Base-by-base conservation (phyloP, 2,329 filamentous ascomycete genomes). In the Alternaria novae-zelandiae region DNA sequence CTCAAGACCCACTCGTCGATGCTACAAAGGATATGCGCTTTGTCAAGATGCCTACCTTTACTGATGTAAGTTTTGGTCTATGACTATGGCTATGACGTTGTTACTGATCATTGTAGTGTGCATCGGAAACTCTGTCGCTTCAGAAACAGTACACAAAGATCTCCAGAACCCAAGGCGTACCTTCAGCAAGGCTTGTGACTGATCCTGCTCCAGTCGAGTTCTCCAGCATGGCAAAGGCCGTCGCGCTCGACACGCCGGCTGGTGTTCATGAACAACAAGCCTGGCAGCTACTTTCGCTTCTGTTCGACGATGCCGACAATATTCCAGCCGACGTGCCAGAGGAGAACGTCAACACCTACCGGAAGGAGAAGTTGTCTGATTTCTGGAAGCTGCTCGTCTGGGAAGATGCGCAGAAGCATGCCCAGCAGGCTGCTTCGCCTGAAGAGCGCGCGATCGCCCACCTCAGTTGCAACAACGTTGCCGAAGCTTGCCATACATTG, bases 371-470 rank as follows among this genome's bases (percentile, higher is more conserved):
- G 58, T 83, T 97, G n/a, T 88, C 89, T 1, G 82, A 85, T 1
- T 94, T 80, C 86, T 95, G 70, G 89, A 87, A 73, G 82, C 59
- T 72, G 13, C 73, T 84, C 4, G 80, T 85, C 6, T 72, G 71
- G 36, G 55, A 73, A 5, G 76, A 79, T 54, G 80, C 81, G 8
- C 74, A 81, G n/a, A 74, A 74, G 25, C 79, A 83, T 46, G 83
- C 89, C 30, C 84, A 86, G 26, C 83, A 88, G 67, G 89, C 90
- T 3, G 82, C 84, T 50, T 89, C 89, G 0, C 82, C 86, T 2
- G 94, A 97, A 75, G 93, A 97, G 76, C 94, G 93, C 77, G 95
- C 95, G 0, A 85, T 99, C 61, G 88, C 91, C 20, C 88, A 91
- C 66, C 85, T 99, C 8, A 91, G 93, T 17, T 91, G 90, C 9